A percentile compares a stretch with the other conserved stretches of the same genome.
phyloP scores from a whole-genome alignment of 495 filamentous ascomycete species.

The Evernia prunastri region DNA sequence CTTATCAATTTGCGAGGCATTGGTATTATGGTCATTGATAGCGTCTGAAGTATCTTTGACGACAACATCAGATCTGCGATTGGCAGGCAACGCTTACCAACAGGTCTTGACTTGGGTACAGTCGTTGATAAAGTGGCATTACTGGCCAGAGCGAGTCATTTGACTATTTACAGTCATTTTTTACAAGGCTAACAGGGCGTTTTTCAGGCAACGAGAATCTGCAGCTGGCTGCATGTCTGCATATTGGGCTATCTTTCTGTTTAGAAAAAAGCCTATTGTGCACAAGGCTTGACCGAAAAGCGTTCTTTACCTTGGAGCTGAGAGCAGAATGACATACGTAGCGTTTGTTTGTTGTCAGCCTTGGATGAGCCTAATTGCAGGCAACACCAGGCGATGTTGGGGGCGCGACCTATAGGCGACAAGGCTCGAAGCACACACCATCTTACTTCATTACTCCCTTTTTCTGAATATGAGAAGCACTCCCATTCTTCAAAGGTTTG shows the following conservation, averaged over 20 bases:
- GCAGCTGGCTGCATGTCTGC: no score
- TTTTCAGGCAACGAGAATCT: no score
- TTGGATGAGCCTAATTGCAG: neutral
- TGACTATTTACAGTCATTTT: neutral
- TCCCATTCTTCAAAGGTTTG: neutral
- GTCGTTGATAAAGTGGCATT: no score
- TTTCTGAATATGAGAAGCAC: neutral
- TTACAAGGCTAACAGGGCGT: neutral
- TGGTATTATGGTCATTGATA: neutral
- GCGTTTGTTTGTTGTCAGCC: neutral
- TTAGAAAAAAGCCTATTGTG: no score
- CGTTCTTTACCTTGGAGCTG: neutral
- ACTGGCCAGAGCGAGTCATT: no score
- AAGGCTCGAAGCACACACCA: neutral
- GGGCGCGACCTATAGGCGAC: neutral
- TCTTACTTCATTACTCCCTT: neutral
- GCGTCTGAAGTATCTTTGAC: neutral
- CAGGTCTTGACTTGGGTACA: no score
- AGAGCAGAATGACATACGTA: neutral
- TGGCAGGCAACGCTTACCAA: neutral
- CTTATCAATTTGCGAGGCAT: neutral
- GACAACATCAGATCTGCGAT: neutral
- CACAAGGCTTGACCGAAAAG: no score
- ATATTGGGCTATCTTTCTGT: no score
- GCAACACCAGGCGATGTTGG: neutral